Conservation (phyloP, 768 basidiomycete genomes). For the Gymnopilus junonius region DNA sequence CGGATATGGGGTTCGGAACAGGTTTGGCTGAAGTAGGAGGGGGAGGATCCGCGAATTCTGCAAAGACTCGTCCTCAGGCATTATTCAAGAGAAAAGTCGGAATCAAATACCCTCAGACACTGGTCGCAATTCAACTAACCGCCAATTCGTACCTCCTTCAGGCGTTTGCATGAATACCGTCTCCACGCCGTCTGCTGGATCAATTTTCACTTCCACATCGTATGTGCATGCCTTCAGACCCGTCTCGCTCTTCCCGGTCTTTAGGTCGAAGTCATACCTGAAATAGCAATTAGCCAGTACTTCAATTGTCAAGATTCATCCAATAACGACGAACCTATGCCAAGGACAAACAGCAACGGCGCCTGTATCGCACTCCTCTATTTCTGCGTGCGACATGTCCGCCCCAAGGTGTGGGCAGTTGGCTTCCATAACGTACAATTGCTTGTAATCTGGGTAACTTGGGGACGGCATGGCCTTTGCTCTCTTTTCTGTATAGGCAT, state of each 20-base stretch:
- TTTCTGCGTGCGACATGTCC: constrained; percentile 79
- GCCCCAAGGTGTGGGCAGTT: constrained; percentile 83
- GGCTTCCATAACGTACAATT: constrained; percentile 82
- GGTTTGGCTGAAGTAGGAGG: constrained; percentile 30
- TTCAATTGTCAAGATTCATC: background rate
- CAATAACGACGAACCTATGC: constrained; percentile 54
- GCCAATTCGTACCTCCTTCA: constrained; percentile 55
- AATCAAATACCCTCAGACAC: constrained; percentile 65
- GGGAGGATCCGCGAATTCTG: constrained; percentile 73
- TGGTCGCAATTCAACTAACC: constrained; percentile 67
- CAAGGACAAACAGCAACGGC: constrained; percentile 76
- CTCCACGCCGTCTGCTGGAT: constrained; percentile 41
- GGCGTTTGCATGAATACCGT: constrained; percentile 67
- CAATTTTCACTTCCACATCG: constrained; percentile 51
- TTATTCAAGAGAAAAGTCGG: background rate
- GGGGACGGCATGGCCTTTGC: background rate
- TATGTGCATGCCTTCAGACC: constrained; percentile 74
- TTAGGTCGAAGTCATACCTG: constrained; percentile 77
- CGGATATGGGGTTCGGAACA: constrained; percentile 3
- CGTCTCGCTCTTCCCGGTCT: constrained; percentile 70
- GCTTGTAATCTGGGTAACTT: constrained; percentile 28
- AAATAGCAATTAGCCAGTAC: too few species aligned
- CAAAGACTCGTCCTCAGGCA: background rate
- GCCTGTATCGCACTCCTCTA: constrained; percentile 67
- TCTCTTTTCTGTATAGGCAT: background rate